These are phyloP conservation scores for Saitozyma sp. DNA, from an alignment of 768 basidiomycete species.

Conservation along the genomic window DNA sequence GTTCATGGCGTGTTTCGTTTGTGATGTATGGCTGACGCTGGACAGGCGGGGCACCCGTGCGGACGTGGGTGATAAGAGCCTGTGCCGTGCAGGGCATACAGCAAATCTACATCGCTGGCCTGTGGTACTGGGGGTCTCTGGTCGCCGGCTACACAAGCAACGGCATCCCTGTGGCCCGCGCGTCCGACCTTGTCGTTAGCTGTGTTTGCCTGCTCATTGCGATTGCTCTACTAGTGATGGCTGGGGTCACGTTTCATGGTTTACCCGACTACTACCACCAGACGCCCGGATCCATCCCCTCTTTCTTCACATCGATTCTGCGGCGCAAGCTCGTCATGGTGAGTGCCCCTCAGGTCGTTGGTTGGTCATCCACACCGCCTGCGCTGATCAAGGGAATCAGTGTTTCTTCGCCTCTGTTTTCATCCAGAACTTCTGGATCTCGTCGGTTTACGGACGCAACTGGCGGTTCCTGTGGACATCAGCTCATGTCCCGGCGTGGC, in stretches of 20 bases:
- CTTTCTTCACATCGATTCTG: slow-evolving; percentile 85
- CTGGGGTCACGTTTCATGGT: slow-evolving; percentile 79
- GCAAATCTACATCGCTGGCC: slow-evolving; percentile 89
- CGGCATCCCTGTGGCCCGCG: slow-evolving; percentile 70
- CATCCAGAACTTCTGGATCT: slow-evolving; percentile 59
- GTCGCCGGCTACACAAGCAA: slow-evolving; percentile 60
- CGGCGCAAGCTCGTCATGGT: slow-evolving; percentile 85
- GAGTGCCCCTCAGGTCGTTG: too few species aligned
- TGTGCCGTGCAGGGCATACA: slow-evolving; percentile 93
- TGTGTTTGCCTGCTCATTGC: slow-evolving; percentile 79
- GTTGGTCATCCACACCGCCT: too few species aligned
- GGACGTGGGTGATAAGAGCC: slow-evolving; percentile 87
- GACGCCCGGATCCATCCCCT: slow-evolving; percentile 90
- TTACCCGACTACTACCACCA: slow-evolving; percentile 70
- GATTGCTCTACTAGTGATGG: slow-evolving; percentile 73
- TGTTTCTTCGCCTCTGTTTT: slow-evolving; percentile 94
- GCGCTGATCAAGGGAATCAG: too few species aligned
- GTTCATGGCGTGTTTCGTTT: too few species aligned
- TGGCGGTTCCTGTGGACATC: slow-evolving; percentile 88
- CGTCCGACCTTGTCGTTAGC: slow-evolving; percentile 75
- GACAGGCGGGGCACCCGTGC: slow-evolving; percentile 93
- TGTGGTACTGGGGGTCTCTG: slow-evolving; percentile 94
- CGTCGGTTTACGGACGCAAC: slow-evolving; percentile 67
- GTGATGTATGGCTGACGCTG: too few species aligned
- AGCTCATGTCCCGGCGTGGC: slow-evolving; percentile 76